A percentile compares a stretch with the other conserved stretches of the same genome.
These are phyloP conservation scores for Chondrus crispus DNA, from an alignment of 23 red algal genomes.

Conservation along the genomic window DNA sequence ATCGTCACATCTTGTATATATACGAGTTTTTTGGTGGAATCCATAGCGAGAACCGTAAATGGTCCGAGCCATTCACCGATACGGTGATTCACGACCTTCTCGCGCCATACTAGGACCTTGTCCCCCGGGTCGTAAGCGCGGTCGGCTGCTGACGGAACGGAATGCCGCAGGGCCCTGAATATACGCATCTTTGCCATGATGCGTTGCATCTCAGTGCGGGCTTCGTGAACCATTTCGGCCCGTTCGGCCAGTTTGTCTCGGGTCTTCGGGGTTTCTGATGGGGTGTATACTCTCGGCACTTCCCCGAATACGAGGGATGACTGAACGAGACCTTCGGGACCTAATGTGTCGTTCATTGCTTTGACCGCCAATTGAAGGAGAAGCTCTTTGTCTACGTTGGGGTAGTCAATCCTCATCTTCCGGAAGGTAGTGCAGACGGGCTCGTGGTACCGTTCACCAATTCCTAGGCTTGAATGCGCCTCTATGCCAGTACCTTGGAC, in stretches of 20 bases:
- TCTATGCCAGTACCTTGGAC: neutral
- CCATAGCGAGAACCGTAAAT: neutral
- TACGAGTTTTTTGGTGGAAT: slow-evolving; percentile 12
- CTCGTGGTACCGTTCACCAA: slow-evolving; percentile 40
- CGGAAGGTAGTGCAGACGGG: neutral
- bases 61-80: slow-evolving; percentile 14
- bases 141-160: neutral
- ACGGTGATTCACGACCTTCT: slow-evolving; percentile 13
- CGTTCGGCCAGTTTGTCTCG: neutral
- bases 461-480: slow-evolving; percentile 18
- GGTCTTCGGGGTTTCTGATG: neutral
- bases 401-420: neutral
- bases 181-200: neutral
- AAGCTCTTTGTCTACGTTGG: neutral
- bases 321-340: neutral
- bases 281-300: neutral
- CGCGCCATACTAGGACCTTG: slow-evolving; percentile 14
- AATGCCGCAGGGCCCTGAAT: neutral
- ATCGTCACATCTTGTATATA: neutral
- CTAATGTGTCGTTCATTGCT: slow-evolving; percentile 16
- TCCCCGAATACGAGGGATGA: slow-evolving; percentile 23
- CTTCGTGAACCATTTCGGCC: neutral
- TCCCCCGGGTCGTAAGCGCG: neutral
- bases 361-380: neutral
- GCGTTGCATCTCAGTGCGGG: neutral